Conservation (phyloP, 1,139 yeast genomes). For the Pichia sp. region DNA sequence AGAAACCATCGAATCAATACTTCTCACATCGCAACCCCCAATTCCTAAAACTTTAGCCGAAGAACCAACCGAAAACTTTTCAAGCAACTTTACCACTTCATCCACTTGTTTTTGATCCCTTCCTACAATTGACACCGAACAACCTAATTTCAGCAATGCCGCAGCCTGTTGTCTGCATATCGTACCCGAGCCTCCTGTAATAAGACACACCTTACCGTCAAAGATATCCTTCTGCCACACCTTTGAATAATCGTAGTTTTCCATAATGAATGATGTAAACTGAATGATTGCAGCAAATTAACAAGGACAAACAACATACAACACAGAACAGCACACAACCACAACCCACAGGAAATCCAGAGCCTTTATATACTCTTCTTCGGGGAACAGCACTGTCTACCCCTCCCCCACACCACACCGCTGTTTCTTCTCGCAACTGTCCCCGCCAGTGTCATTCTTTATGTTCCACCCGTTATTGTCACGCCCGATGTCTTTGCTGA, state of each 20-base stretch:
- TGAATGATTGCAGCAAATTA: no score
- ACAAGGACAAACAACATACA: no score
- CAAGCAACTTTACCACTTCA: constrained; percentile 61
- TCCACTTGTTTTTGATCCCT: constrained; percentile 62
- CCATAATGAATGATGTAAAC: constrained; percentile 8
- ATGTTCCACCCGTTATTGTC: no score
- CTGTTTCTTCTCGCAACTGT: no score
- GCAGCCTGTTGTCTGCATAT: constrained; percentile 84
- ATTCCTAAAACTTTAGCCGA: constrained; percentile 63
- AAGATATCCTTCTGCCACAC: constrained; percentile 54
- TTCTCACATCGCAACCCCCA: constrained; percentile 72
- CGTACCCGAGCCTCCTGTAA: constrained; percentile 94
- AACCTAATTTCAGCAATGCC: constrained; percentile 75
- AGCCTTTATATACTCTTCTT: no score
- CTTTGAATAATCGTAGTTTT: constrained; percentile 15
- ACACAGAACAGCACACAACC: no score
- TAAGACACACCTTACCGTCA: constrained; percentile 77
- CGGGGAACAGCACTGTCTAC: no score
- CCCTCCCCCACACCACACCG: no score
- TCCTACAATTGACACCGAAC: constrained; percentile 81
- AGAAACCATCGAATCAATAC: constrained; percentile 44
- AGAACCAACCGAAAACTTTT: constrained; percentile 41
- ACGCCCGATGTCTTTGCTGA: no score
- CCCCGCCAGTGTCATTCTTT: no score
- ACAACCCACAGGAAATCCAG: no score